These are phyloP conservation scores for Senecio squalidus DNA, from an alignment of 140 eudicot species.

Conservation along the genomic window DNA sequence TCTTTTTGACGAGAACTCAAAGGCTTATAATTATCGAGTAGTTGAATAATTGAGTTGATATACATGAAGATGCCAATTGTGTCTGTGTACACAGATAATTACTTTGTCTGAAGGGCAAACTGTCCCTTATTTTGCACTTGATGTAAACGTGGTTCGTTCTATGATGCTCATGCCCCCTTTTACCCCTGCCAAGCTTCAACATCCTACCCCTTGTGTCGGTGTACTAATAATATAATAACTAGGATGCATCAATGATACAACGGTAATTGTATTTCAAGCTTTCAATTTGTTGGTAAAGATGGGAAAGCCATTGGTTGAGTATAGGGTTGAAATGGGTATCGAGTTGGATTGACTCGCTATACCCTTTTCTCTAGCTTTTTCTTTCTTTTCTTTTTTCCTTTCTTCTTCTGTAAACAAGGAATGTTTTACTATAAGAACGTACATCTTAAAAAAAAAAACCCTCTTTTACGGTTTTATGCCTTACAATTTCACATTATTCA, in stretches of 20 bases:
- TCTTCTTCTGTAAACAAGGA: too few species aligned
- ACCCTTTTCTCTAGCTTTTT: too few species aligned
- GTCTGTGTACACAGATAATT: not conserved
- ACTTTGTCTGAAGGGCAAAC: not conserved
- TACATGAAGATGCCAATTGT: not conserved
- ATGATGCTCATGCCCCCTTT: not conserved
- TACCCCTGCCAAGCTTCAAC: not conserved
- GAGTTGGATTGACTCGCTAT: too few species aligned
- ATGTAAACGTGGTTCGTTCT: too few species aligned
- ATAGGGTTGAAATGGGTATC: not conserved
- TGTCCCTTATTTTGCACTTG: not conserved
- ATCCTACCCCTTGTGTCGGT: not conserved
- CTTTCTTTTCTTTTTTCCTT: too few species aligned
- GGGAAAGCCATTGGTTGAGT: not conserved
- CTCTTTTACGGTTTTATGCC: too few species aligned
- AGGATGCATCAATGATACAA: not conserved
- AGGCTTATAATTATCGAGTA: constrained; percentile 5
- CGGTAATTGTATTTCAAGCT: not conserved
- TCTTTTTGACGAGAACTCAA: not conserved
- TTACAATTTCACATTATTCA: too few species aligned
- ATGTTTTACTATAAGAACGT: too few species aligned
- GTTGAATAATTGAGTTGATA: constrained; percentile 1
- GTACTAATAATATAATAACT: not conserved
- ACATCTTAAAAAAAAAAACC: too few species aligned
- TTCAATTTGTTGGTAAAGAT: too few species aligned